Evolutionary conservation across 768 basidiomycete genomes (phyloP).

Genomic region (Auricularia cornea): DNA sequence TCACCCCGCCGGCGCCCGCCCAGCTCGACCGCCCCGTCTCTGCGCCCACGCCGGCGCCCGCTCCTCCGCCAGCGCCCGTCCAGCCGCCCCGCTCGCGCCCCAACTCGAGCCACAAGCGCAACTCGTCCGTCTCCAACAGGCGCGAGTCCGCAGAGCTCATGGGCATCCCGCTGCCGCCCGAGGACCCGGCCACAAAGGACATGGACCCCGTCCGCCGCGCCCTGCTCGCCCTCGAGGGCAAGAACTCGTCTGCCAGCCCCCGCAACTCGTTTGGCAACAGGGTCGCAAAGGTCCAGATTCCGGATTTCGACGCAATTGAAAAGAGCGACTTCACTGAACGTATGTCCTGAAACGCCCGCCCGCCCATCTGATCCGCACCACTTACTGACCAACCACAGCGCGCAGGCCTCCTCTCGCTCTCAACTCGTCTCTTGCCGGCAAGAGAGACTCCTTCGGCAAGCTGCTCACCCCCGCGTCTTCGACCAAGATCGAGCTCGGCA

Average conservation of each 20-base stretch:
- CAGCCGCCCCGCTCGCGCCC: slow-evolving; percentile 38
- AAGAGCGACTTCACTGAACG: not conserved
- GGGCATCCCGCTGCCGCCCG: slow-evolving; percentile 51
- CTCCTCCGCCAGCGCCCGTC: not conserved
- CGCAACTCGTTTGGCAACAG: slow-evolving; percentile 12
- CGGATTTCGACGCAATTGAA: slow-evolving; percentile 33
- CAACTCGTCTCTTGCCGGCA: slow-evolving; percentile 41
- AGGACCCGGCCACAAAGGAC: slow-evolving; percentile 57
- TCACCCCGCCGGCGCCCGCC: not conserved
- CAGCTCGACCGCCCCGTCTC: slow-evolving; percentile 3
- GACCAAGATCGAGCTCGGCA: slow-evolving; percentile 69
- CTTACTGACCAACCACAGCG: not conserved
- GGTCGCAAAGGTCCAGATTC: slow-evolving; percentile 75
- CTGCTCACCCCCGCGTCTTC: slow-evolving; percentile 50
- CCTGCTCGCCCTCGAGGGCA: slow-evolving; percentile 82
- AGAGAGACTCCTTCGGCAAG: slow-evolving; percentile 77
- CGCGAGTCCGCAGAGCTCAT: slow-evolving; percentile 87
- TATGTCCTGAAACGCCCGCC: not conserved
- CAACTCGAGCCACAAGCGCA: slow-evolving; percentile 75
- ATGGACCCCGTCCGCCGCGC: slow-evolving; percentile 68
- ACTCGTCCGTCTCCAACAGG: slow-evolving; percentile 83
- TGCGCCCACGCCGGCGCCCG: slow-evolving; percentile 2
- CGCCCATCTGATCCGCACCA: not conserved
- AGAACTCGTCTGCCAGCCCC: slow-evolving; percentile 41
- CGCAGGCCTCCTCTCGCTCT: slow-evolving; percentile 19